phyloP scores from a whole-genome alignment of 805 yeast species.

The Barnettozyma botsteinii region DNA sequence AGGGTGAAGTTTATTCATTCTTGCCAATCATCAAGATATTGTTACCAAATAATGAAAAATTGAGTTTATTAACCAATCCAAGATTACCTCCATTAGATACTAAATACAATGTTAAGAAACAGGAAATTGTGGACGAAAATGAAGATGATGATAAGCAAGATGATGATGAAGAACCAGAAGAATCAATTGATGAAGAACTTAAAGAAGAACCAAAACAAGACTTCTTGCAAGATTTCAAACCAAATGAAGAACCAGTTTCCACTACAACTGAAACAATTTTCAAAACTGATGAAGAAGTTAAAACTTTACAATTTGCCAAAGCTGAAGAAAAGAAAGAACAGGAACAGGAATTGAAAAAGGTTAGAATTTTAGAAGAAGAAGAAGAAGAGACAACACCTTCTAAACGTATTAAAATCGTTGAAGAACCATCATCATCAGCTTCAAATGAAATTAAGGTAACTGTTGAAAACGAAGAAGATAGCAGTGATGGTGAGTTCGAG shows the following conservation, averaged over 20 bases:
- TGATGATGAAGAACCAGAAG: conserved; percentile 13
- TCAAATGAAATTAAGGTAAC: conserved; percentile 11
- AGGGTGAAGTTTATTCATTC: conserved; percentile 50
- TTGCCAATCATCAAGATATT: conserved; percentile 63
- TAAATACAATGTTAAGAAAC: conserved; percentile 19
- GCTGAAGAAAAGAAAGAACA: background rate
- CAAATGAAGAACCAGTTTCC: conserved; percentile 5
- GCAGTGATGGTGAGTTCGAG: conserved; percentile 42
- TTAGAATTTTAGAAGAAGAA: conserved; percentile 18
- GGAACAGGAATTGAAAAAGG: conserved; percentile 9
- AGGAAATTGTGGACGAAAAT: conserved; percentile 24
- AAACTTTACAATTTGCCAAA: conserved; percentile 20
- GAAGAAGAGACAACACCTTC: conserved; percentile 22
- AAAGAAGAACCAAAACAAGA: conserved; percentile 6
- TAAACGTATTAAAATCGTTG: conserved; percentile 21
- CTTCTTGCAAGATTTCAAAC: conserved; percentile 16
- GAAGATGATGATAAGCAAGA: conserved; percentile 24
- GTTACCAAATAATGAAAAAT: conserved; percentile 41
- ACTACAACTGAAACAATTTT: conserved; percentile 10
- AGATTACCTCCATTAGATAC: conserved; percentile 50
- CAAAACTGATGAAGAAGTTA: conserved; percentile 22
- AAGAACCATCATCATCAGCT: conserved; percentile 1
- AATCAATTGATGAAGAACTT: conserved; percentile 8
- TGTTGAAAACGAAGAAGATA: conserved; percentile 19
- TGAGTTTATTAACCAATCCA: conserved; percentile 66